These are phyloP conservation scores for Epichloe gansuensis DNA, from an alignment of 2,329 filamentous ascomycete genomes.

Conservation along the genomic window DNA sequence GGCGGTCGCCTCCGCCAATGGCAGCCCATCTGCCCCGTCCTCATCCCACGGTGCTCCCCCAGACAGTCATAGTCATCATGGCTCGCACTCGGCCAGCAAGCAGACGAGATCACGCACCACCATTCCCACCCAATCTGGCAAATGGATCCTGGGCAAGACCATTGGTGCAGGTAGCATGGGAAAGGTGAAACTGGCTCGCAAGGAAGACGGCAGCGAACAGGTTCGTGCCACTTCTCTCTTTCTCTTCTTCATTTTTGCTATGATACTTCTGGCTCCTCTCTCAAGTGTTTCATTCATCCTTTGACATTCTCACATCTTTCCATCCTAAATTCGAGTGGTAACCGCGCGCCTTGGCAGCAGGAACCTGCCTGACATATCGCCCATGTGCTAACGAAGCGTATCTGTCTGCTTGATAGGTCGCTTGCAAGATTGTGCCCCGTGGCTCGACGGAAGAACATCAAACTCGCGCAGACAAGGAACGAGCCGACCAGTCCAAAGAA, in stretches of 20 bases:
- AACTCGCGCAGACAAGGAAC: conserved; percentile 60
- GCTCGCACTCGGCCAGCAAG: conserved; percentile 28
- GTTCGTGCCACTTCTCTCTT: conserved; percentile 32
- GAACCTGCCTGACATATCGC: neutral
- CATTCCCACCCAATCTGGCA: conserved; percentile 79
- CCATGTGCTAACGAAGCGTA: neutral
- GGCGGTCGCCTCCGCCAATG: conserved; percentile 37
- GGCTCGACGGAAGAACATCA: conserved; percentile 76
- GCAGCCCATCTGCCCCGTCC: conserved; percentile 37
- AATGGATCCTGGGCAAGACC: conserved; percentile 92
- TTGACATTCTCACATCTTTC: neutral
- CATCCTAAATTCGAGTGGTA: neutral
- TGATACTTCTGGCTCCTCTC: neutral
- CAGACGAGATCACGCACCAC: conserved; percentile 57
- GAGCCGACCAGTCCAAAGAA: conserved; percentile 92
- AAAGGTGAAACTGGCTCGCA: conserved; percentile 91
- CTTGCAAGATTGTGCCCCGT: conserved; percentile 92
- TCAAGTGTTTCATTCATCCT: neutral
- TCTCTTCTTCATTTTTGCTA: neutral
- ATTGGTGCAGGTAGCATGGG: conserved; percentile 98
- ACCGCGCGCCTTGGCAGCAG: neutral
- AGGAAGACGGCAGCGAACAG: conserved; percentile 82
- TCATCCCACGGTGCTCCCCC: conserved; percentile 29
- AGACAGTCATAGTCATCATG: conserved; percentile 26
- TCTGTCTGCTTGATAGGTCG: conserved; percentile 40